A percentile compares a stretch with the other conserved stretches of the same genome.
Conservation (phyloP, 2,329 filamentous ascomycete genomes). For the Grosmannia serpens region DNA sequence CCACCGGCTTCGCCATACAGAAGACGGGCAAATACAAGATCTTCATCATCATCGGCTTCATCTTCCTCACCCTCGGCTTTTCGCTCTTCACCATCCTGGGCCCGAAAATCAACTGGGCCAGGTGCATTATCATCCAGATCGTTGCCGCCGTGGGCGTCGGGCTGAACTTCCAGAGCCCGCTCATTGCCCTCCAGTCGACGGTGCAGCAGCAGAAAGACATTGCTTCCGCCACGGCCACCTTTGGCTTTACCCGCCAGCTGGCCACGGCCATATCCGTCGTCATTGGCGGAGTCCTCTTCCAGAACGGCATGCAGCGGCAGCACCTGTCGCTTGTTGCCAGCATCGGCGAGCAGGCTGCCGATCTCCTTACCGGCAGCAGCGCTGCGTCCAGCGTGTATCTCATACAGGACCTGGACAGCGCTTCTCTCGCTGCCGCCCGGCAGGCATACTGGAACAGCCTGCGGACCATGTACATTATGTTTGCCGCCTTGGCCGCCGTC, state of each 20-base stretch:
- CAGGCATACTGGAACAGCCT: conserved; percentile 38
- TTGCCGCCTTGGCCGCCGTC: conserved; percentile 34
- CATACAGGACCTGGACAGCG: conserved; percentile 38
- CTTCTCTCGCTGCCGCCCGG: conserved; percentile 30
- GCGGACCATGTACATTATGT: conserved; percentile 47
- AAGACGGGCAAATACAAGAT: conserved; percentile 48
- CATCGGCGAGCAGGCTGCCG: conserved; percentile 30
- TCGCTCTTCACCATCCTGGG: conserved; percentile 46
- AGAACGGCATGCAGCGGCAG: conserved; percentile 28
- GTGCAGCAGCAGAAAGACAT: conserved; percentile 49
- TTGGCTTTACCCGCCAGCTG: conserved; percentile 47
- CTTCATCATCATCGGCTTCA: conserved; percentile 40
- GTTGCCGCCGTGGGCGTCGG: conserved; percentile 50
- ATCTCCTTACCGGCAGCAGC: conserved; percentile 42
- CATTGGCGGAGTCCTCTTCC: conserved; percentile 34
- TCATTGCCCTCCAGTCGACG: conserved; percentile 52
- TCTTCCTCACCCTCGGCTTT: conserved; percentile 46
- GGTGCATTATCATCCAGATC: conserved; percentile 43
- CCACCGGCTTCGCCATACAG: conserved; percentile 30
- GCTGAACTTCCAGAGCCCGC: conserved; percentile 49
- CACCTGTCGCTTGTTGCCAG: conserved; percentile 15
- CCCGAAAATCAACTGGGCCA: conserved; percentile 32
- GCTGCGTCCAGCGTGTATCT: conserved; percentile 49
- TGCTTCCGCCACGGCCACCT: conserved; percentile 50
- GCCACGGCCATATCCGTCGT: conserved; percentile 47